These are phyloP conservation scores for Boeremia lycopersici DNA, from an alignment of 2,329 filamentous ascomycete species.

Conservation along the genomic window DNA sequence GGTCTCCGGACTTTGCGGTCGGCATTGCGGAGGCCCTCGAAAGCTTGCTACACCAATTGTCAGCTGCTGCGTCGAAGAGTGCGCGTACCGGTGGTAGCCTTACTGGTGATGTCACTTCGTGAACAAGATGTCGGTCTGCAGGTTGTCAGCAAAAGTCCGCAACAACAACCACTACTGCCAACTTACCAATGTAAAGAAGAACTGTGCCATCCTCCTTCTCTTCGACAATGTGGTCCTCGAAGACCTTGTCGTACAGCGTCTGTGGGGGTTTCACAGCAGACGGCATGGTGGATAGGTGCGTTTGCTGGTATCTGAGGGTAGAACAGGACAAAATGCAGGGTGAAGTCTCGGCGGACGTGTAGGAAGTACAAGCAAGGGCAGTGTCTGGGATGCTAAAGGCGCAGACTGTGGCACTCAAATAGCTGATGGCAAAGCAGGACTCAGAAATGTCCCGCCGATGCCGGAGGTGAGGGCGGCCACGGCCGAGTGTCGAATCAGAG, in stretches of 20 bases:
- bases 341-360: slow-evolving; percentile 5
- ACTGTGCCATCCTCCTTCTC: slow-evolving; percentile 93
- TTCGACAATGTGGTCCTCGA: slow-evolving; percentile 91
- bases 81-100: slow-evolving; percentile 42
- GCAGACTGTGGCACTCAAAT: slow-evolving; percentile 33
- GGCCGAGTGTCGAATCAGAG: slow-evolving; percentile 30
- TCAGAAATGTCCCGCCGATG: slow-evolving; percentile 38
- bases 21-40: slow-evolving; percentile 92
- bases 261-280: slow-evolving; percentile 72
- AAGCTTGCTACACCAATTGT: slow-evolving; percentile 74
- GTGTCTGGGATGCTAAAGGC: slow-evolving; percentile 27
- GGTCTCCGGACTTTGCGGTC: slow-evolving; percentile 86
- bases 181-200: slow-evolving; percentile 87
- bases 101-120: slow-evolving; percentile 97
- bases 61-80: background rate
- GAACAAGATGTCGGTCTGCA: slow-evolving; percentile 89
- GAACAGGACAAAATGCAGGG: background rate
- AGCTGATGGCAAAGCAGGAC: slow-evolving; percentile 32
- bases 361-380: slow-evolving; percentile 8
- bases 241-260: slow-evolving; percentile 98
- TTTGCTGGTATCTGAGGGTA: slow-evolving; percentile 5
- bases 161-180: background rate
- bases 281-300: slow-evolving; percentile 67
- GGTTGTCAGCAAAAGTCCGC: slow-evolving; percentile 28
- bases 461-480: slow-evolving; percentile 33